Base-by-base conservation (phyloP, 164 flowering plant species). In the Nymphaea colorata region DNA sequence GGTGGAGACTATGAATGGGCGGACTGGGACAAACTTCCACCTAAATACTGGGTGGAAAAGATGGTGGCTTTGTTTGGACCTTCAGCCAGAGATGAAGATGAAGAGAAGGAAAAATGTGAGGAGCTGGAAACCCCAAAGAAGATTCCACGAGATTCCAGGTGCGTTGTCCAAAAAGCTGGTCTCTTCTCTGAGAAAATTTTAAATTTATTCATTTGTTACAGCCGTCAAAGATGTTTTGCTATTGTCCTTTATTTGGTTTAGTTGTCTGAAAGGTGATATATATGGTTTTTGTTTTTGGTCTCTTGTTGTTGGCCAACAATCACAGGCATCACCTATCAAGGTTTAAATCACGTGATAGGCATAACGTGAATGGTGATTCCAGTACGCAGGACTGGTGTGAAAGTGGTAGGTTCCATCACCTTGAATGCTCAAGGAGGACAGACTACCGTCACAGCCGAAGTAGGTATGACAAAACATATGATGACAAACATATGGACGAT, bases 1-100 rank as follows among this genome's bases (percentile, higher is more conserved):
- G 92, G 98, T 68, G 96, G 99, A 67, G 97, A 92, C 74, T 94
- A 94, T 83, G 98, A 90, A 75, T 94, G 99, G 99, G 93, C 99
- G 73, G 99, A 94, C 76, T 86, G 85, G 86, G 98, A 91, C 77
- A 91, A 82, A 69, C 91, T 93, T 62, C 89, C 99, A 4, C 99
- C 99, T 43, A 87, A 61, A 72, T 86, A 81, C 77, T 94, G 98
- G 98, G 69, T 83, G 47, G 74, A 70, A 67, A 84, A 83, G 84
- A 88, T 94, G 96, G 75, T 68, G 74, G 81, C 89, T 75, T 80
- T 94, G 66, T 91, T 91, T 86, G 95, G 98, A 67, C 72, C 79
- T 77, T 75, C 85, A 12, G 53, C 53, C 5, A 45, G 53, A 10
- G 83, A 81, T 75, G 93, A 84, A 62, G 53, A 45, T 25, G 62